Base-by-base conservation (phyloP, 768 basidiomycete species). In the Lentinula lateritia region DNA sequence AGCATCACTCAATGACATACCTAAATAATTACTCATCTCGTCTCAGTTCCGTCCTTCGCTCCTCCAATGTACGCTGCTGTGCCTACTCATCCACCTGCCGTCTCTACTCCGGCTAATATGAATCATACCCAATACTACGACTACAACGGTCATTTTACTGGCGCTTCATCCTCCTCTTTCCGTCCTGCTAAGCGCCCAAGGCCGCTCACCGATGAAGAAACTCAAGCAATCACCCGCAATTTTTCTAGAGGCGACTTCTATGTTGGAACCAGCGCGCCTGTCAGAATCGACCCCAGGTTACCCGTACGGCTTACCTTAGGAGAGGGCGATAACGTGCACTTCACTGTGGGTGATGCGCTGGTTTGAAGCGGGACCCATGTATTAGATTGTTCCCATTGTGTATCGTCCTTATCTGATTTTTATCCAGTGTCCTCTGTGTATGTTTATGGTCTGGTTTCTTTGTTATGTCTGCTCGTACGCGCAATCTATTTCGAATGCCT, bases 161-260 rank as follows among this genome's bases (percentile, higher is more conserved):
- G 84, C 58, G 84, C 88, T 18, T 89, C 88, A 2, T 82, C 88
- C 34, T 87, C 88, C 16, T 85, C 89, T 3, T 92, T 91, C 75
- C 86, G 90, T n/a, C 87, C 90, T 3, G 83, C 76, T 67, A 92
- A 92, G 70, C 86, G 90, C 32, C 87, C 89, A 35, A 86, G 90
- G 65, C 84, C 83, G 50, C 84, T 92, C 59, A 92, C 90, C 2
- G 90, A 92, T 66, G 90, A 92, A 64, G 90, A 92, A 71, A 83
- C 90, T 2, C 88, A 89, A 10, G 89, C 90, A 36, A 92, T 92
- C 75, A 90, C 89, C 0, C 83, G 90, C 71, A 90, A 90, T 67
- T 92, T 89, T 66, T 87, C 78, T 63, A 83, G 90, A 56, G 90
- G 90, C 4, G 90, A 92, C 70, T 92, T 92, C 71, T 92, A 85